Base-by-base conservation (phyloP, 2,329 filamentous ascomycete species). In the Ciborinia camelliae region DNA sequence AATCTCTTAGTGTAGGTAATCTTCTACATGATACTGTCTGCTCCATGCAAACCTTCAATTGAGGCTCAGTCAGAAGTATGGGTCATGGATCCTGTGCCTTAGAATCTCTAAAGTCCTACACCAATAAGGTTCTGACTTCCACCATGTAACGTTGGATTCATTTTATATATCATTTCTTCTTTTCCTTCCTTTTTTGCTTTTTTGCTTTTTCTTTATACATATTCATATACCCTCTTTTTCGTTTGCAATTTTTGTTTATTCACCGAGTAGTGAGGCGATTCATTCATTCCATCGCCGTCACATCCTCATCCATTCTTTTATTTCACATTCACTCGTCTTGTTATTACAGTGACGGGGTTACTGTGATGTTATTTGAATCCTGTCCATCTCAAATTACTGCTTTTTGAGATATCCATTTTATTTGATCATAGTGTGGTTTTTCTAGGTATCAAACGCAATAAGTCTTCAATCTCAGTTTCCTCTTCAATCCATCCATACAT, bases 231-330 rank as follows among this genome's bases (percentile, higher is more conserved):
- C 18, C 12, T n/a, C 48, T 51, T 23, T 35, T 54, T 39, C 18
- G n/a, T 37, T 37, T 37, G 18, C 18, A 30, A n/a, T 35, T 37
- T 32, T 62, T 47, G 2, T 41, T 63, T 9, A 23, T 58, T 47
- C 39, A 10, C 23, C 35, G 23, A 62, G 10, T 37, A 50, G 62
- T 39, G 32, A 14, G 26, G 43, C 30, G 20, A 14, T 48, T 57
- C 23, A 14, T 48, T 57, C 23, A 43, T 20, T 45, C 41, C 18
- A 35, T 35, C 41, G 41, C 47, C 61, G 15, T 41, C 51, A 7
- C 30, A 35, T 43, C 7, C 8, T 48, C 43, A 35, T 62, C 23
- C 61, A 18, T 48, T 58, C 61, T n/a, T 54, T 62, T n/a, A n/a
- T 28, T 41, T 62, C n/a, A 14, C 26, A 51, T 26, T 18, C 12